Conservation (phyloP, 345 rosid genomes). For the Kernera saxatilis region DNA sequence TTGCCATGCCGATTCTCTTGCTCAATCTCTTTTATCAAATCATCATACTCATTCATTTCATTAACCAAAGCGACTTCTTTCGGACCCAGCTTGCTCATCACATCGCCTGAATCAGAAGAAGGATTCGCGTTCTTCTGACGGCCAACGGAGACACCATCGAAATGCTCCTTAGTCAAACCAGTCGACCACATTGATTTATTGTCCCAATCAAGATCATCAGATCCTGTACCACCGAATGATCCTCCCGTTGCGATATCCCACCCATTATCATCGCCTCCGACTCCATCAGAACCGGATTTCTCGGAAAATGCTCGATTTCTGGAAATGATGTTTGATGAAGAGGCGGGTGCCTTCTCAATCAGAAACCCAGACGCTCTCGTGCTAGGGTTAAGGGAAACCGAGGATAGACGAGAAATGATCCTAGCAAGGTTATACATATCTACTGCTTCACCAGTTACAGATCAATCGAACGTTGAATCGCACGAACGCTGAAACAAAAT, state of each 20-base stretch:
- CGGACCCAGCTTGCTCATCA: slow-evolving; percentile 23
- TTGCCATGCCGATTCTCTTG: slow-evolving; percentile 39
- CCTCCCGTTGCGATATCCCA: slow-evolving; percentile 40
- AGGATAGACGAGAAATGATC: slow-evolving; percentile 40
- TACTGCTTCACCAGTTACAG: not conserved
- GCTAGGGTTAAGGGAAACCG: slow-evolving; percentile 32
- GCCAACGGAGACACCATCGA: slow-evolving; percentile 60
- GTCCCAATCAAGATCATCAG: slow-evolving; percentile 64
- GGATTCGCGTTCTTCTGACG: slow-evolving; percentile 25
- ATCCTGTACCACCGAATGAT: slow-evolving; percentile 32
- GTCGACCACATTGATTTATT: slow-evolving; percentile 79
- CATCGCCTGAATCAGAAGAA: slow-evolving; percentile 26
- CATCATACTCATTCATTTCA: slow-evolving; percentile 50
- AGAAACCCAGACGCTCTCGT: slow-evolving; percentile 23
- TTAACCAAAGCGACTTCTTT: slow-evolving; percentile 21
- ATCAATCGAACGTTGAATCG: not conserved
- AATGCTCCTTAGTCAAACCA: slow-evolving; percentile 87
- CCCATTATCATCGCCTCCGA: slow-evolving; percentile 36
- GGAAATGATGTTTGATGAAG: slow-evolving; percentile 17
- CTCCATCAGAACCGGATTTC: slow-evolving; percentile 32
- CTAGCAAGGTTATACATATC: slow-evolving; percentile 43
- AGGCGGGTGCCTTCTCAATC: slow-evolving; percentile 9
- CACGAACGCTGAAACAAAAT: slow-evolving; percentile 15
- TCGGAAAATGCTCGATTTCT: slow-evolving; percentile 37
- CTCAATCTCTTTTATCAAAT: slow-evolving; percentile 40